Percentiles rank a stretch among this genome's conserved stretches.
phyloP scores from a whole-genome alignment of 2,329 filamentous ascomycete species.

The Rutstroemia sp. region DNA sequence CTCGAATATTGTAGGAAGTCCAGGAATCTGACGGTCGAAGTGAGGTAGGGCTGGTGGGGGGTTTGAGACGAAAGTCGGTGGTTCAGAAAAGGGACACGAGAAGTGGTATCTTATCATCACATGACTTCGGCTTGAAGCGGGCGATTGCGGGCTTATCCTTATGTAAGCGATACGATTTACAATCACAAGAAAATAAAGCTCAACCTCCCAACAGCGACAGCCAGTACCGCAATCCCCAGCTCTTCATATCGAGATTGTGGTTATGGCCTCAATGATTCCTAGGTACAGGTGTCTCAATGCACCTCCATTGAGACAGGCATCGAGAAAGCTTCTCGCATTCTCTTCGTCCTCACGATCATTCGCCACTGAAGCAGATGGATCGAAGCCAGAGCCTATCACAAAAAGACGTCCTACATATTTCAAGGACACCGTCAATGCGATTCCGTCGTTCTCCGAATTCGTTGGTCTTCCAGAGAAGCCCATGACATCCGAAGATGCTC shows the following conservation, averaged over 20 bases:
- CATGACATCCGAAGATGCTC: constrained; percentile 46
- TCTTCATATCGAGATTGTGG: background rate
- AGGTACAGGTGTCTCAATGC: constrained; percentile 26
- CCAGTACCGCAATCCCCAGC: background rate
- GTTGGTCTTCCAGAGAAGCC: constrained; percentile 36
- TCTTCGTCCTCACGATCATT: constrained; percentile 19
- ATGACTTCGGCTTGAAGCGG: no score
- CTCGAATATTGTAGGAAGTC: no score
- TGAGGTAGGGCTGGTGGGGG: no score
- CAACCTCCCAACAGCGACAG: background rate
- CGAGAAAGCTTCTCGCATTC: constrained; percentile 15
- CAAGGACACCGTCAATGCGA: constrained; percentile 30
- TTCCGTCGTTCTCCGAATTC: constrained; percentile 54
- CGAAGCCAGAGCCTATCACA: constrained; percentile 16
- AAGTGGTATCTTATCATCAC: no score
- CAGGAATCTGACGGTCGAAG: no score
- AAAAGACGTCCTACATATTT: constrained; percentile 30
- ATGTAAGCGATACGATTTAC: background rate
- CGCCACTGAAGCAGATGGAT: constrained; percentile 26
- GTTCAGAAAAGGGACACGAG: no score
- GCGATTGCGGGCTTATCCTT: background rate
- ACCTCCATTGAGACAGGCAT: constrained; percentile 21
- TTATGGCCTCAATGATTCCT: constrained; percentile 21
- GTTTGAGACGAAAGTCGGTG: no score
- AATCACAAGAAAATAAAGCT: constrained; percentile 7